phyloP scores from a whole-genome alignment of 257 asterid genomes.

The Petunia axillaris region DNA sequence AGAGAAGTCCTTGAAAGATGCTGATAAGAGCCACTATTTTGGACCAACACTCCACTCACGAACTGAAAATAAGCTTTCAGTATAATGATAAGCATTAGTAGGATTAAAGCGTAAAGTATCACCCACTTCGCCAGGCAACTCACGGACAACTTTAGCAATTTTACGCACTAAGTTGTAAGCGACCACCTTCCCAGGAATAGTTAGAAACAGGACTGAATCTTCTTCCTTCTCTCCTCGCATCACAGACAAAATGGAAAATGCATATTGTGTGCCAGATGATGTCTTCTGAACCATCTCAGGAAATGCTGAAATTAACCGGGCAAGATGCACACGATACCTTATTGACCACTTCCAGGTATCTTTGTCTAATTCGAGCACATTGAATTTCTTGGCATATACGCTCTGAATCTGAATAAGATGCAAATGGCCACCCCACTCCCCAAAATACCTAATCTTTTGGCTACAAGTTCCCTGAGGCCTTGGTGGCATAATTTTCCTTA shows the following conservation, averaged over 20 bases:
- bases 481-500: not conserved
- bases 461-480: not conserved
- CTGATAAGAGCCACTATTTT: too few species aligned
- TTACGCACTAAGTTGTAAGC: conserved; percentile 20
- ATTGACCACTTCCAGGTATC: conserved; percentile 11
- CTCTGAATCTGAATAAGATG: conserved; percentile 7
- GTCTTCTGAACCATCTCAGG: not conserved
- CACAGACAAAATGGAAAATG: conserved; percentile 14
- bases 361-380: conserved; percentile 22
- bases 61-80: not conserved
- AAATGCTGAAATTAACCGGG: not conserved
- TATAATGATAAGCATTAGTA: not conserved
- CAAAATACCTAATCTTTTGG: not conserved
- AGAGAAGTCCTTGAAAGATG: not conserved
- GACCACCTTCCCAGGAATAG: conserved; percentile 21
- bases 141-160: not conserved
- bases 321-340: conserved; percentile 23
- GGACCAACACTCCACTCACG: too few species aligned
- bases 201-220: conserved; percentile 19
- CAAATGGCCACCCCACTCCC: conserved; percentile 28
- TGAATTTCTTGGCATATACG: not conserved
- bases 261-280: not conserved
- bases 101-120: not conserved
- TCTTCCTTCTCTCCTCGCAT: conserved; percentile 21
- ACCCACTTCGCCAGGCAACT: conserved; percentile 6